phyloP scores from a whole-genome alignment of 805 yeast species.

The Babjeviella inositovora region DNA sequence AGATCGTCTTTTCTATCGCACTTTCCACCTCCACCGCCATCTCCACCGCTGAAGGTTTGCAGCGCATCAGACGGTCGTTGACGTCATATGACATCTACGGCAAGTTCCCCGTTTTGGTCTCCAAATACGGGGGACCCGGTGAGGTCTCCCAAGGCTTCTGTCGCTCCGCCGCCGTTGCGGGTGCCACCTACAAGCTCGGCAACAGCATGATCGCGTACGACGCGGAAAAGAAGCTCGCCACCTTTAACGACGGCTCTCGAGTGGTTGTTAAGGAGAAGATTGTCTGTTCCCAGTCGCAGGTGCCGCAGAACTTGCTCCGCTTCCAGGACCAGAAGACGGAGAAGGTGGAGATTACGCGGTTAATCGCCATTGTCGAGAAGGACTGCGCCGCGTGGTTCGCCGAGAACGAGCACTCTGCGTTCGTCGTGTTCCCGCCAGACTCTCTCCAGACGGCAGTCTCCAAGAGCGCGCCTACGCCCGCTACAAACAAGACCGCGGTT shows the following conservation, averaged over 20 bases:
- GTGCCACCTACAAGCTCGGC: conserved; percentile 80
- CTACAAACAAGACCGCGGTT: conserved; percentile 54
- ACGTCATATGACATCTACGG: conserved; percentile 86
- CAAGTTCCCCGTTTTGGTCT: conserved; percentile 79
- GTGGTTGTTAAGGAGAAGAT: conserved; percentile 69
- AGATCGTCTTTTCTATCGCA: conserved; percentile 77
- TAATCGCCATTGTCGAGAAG: conserved; percentile 71
- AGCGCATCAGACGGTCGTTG: conserved; percentile 71
- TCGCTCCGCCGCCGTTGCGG: conserved; percentile 95
- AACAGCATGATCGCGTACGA: conserved; percentile 54
- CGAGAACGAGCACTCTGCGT: conserved; percentile 68
- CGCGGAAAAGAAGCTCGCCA: conserved; percentile 48
- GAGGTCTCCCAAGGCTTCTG: conserved; percentile 95
- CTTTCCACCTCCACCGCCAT: conserved; percentile 47
- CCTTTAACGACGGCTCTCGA: conserved; percentile 58
- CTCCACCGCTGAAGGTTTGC: conserved; percentile 58
- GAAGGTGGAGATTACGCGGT: conserved; percentile 47
- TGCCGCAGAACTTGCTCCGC: conserved; percentile 19
- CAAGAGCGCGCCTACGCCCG: no score
- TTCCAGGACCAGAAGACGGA: conserved; percentile 22
- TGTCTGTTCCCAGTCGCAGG: conserved; percentile 57
- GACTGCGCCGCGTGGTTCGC: conserved; percentile 88
- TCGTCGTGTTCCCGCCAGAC: conserved; percentile 85
- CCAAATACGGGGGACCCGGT: conserved; percentile 93
- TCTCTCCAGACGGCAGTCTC: conserved; percentile 50